Conservation (phyloP, 2,329 filamentous ascomycete genomes). For the Fusarium abutilonis region DNA sequence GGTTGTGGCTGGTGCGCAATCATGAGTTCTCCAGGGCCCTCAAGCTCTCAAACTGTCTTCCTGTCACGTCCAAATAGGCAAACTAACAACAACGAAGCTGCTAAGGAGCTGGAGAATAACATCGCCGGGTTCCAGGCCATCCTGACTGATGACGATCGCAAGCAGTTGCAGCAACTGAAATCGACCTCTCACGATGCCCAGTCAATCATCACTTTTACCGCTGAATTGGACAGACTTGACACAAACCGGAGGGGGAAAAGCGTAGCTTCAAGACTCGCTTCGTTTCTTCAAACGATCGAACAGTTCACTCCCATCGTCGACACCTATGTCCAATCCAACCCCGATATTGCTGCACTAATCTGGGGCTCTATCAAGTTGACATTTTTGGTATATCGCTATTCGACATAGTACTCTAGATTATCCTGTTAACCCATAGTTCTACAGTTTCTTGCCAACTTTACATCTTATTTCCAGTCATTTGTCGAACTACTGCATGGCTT, state of each 20-base stretch:
- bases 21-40: too few species aligned
- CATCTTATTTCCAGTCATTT: constrained; percentile 34
- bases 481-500: constrained; percentile 24
- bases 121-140: constrained; percentile 24
- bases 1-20: too few species aligned
- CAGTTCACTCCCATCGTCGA: constrained; percentile 27
- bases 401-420: neutral
- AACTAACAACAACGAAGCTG: neutral
- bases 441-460: constrained; percentile 32
- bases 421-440: neutral
- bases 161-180: constrained; percentile 14
- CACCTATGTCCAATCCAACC: constrained; percentile 20
- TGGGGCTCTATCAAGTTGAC: constrained; percentile 27
- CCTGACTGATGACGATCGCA: constrained; percentile 20
- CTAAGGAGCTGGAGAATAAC: neutral
- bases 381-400: constrained; percentile 13
- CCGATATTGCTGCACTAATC: constrained; percentile 2
- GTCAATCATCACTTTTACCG: constrained; percentile 28
- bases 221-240: constrained; percentile 14
- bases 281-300: constrained; percentile 27
- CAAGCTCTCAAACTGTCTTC: neutral
- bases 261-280: constrained; percentile 14
- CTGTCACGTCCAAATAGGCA: neutral
- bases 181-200: constrained; percentile 11
- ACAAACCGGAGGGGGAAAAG: constrained; percentile 22